phyloP scores from a whole-genome alignment of 179 eudicot genomes.

The Actinidia arguta region DNA sequence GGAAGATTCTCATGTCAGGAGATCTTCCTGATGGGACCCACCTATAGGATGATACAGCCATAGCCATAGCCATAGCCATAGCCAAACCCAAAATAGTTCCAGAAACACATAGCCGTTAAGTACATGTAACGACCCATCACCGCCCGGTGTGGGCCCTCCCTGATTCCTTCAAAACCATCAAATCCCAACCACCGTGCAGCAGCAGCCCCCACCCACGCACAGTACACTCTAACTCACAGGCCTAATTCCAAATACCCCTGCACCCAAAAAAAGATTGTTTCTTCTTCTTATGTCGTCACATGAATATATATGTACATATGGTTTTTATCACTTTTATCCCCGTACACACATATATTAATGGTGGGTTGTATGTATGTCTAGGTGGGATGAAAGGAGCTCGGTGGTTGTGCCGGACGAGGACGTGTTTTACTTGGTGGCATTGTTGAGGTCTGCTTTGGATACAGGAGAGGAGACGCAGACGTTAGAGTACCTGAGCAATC shows the following conservation, averaged over 20 bases:
- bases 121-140: conserved; percentile 22
- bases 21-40: conserved; percentile 48
- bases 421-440: conserved; percentile 78
- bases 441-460: conserved; percentile 76
- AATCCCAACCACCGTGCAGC: conserved; percentile 12
- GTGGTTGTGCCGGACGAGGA: conserved; percentile 82
- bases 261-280: background rate
- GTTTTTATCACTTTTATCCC: too few species aligned
- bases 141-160: background rate
- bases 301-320: too few species aligned
- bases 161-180: conserved; percentile 7
- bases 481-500: conserved; percentile 57
- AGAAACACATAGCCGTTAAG: conserved; percentile 18
- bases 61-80: too few species aligned
- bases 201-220: background rate
- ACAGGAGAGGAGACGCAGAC: conserved; percentile 73
- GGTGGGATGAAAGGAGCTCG: conserved; percentile 82
- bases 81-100: background rate
- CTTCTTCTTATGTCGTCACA: background rate
- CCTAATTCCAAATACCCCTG: background rate
- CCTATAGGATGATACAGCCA: too few species aligned
- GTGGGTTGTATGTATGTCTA: conserved; percentile 19
- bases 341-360: too few species aligned
- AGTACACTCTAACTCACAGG: background rate
- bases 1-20: conserved; percentile 75